phyloP scores from a whole-genome alignment of 75 land plant species.

The Sequoia sempervirens region DNA sequence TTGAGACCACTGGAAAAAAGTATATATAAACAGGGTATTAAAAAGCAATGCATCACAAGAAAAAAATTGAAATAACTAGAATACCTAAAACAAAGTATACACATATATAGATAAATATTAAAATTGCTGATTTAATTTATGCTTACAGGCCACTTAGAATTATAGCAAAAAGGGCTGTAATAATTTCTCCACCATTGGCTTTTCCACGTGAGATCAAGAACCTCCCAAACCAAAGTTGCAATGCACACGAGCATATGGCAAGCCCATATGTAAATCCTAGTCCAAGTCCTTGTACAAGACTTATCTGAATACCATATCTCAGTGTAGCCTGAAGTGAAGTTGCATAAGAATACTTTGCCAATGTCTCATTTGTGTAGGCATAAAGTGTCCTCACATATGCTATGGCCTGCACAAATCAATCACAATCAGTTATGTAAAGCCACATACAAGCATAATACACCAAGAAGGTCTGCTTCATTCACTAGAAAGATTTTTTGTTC shows the following conservation, averaged over 20 bases:
- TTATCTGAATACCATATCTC: conserved; percentile 92
- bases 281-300: conserved; percentile 99
- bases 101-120: not conserved
- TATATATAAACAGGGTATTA: not conserved
- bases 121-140: not conserved
- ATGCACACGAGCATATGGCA: conserved; percentile 99
- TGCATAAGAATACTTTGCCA: conserved; percentile 97
- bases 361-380: conserved; percentile 95
- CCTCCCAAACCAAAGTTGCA: conserved; percentile 96
- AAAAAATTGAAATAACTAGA: not conserved
- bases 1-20: conserved; percentile 73
- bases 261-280: conserved; percentile 99
- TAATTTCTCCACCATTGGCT: conserved; percentile 85
- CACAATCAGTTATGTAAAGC: not conserved
- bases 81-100: not conserved
- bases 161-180: conserved; percentile 88
- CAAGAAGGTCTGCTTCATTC: not conserved
- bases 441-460: not conserved
- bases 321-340: conserved; percentile 97
- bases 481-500: not conserved
- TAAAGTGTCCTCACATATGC: conserved; percentile 86
- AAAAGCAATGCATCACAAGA: not conserved
- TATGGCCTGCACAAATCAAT: conserved; percentile 70
- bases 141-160: conserved; percentile 99
- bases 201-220: conserved; percentile 49